Conservation (phyloP, 441 rosid genomes). For the Macaranga tanarius region DNA sequence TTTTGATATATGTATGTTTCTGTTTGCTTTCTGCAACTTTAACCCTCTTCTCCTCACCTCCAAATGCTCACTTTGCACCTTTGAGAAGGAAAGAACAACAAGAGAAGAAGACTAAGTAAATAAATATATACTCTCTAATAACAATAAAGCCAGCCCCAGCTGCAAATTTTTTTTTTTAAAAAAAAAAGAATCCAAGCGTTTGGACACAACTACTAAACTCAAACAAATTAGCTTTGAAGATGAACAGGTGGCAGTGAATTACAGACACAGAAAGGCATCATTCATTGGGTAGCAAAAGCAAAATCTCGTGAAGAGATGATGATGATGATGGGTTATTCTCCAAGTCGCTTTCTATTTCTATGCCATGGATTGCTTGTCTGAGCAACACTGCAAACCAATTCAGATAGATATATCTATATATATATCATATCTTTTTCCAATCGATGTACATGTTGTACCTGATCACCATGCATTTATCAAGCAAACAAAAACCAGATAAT, state of each 20-base stretch:
- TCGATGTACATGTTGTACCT: not conserved
- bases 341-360: conserved; percentile 53
- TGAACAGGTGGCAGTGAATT: conserved; percentile 41
- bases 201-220: conserved; percentile 32
- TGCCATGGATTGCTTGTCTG: conserved; percentile 53
- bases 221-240: conserved; percentile 33
- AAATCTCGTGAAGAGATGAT: conserved; percentile 48
- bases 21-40: not conserved
- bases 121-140: no score
- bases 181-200: conserved; percentile 33
- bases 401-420: conserved; percentile 36
- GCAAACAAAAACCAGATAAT: conserved; percentile 30
- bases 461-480: conserved; percentile 41
- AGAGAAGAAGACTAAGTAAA: not conserved
- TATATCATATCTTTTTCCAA: no score
- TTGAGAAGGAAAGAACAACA: conserved; percentile 27
- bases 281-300: conserved; percentile 51
- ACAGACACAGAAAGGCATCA: conserved; percentile 57
- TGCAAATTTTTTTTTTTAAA: no score
- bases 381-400: conserved; percentile 38
- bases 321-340: conserved; percentile 68
- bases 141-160: not conserved
- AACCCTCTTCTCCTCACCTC: conserved; percentile 13
- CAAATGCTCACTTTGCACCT: conserved; percentile 37
- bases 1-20: not conserved